phyloP scores from a whole-genome alignment of 345 rosid species.

The Brassica cretica region DNA sequence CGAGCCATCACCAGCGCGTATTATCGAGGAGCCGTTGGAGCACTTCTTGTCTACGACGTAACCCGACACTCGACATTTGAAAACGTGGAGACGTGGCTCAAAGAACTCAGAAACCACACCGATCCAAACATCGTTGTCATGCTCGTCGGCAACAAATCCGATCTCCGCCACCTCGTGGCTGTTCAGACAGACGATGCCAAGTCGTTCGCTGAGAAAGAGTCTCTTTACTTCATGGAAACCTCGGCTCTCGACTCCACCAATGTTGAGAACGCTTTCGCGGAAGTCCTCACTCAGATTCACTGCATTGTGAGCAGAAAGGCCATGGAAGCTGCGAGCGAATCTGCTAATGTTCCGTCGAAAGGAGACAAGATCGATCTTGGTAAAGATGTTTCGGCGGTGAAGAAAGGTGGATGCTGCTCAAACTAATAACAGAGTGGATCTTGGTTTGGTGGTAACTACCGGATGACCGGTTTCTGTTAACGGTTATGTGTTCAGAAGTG shows the following conservation, averaged over 20 bases:
- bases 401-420: background rate
- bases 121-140: background rate
- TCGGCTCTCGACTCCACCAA: background rate
- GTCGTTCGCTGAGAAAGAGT: background rate
- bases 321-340: background rate
- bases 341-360: background rate
- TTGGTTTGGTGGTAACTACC: background rate
- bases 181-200: background rate
- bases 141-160: background rate
- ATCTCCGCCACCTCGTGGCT: background rate
- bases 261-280: background rate
- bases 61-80: background rate
- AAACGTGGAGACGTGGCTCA: background rate
- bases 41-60: background rate
- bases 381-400: background rate
- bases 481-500: background rate
- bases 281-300: background rate
- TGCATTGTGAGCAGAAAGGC: background rate
- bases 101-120: background rate
- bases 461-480: background rate
- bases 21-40: background rate
- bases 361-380: constrained; percentile 1
- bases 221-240: background rate
- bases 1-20: constrained; percentile 1
- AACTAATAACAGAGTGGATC: background rate